Evolutionary conservation across 1,284 basidiomycete species (phyloP), one percentile per base, ranked within the genome.

Genomic region (Microstroma glucosiphilum): DNA sequence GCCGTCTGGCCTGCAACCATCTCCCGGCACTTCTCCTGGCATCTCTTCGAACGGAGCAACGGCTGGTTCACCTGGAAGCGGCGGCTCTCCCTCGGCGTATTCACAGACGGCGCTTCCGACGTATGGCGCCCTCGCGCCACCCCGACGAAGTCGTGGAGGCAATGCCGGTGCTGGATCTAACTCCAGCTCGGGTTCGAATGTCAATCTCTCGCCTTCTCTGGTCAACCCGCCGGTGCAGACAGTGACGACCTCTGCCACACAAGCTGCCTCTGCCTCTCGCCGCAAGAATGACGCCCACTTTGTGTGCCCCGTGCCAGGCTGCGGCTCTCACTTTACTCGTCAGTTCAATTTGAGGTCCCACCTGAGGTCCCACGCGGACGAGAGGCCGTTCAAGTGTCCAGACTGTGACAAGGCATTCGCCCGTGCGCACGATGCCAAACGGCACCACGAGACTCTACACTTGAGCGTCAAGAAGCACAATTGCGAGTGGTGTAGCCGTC

Each of bases 341-440:
- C 81, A 82, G 71, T 83, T 83, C 79, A 83, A 83, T 64, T 64
- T 82, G 63, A 79, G 82, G 87, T 92, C 93, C 58, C 93, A 96
- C 82, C 80, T 96, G 69, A 86, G 92, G 71, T 94, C 92, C n/a
- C 92, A 96, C 80, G 94, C 92, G 26, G 92, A 94, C 79, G 91
- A 96, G 80, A 84, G 91, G 62, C 92, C 92, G 41, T 96, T 91
- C 81, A 86, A 91, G 66, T 96, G 92, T 25, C 51, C 51, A 30
- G 30, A 23, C 25, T 61, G 60, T 21, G 48, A 25, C 23, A 57
- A 61, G 57, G 59, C 55, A 1, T 60, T 53, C 40, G 49, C 49
- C 4, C 51, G 46, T 25, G 51, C 51, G 57, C 37, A 60, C 40
- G 59, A 46, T 25, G 19, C 46, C 40, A 51, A 60, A 6, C 15